A percentile compares a stretch with the other conserved stretches of the same genome.
phyloP scores from a whole-genome alignment of 129 eudicot genomes.

The Artemisia tridentata region DNA sequence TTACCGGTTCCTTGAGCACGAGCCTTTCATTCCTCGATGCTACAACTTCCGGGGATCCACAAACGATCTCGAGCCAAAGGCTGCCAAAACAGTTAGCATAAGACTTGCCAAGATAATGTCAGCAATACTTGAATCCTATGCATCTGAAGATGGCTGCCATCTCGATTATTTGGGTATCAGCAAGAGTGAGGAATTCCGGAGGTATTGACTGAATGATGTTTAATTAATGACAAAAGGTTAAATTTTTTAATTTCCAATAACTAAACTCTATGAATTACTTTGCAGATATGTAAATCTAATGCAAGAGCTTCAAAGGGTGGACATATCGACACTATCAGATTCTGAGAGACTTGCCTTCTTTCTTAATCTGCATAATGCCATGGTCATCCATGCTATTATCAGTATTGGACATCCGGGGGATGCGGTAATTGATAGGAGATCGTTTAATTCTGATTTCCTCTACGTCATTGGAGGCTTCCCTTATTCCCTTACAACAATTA shows the following conservation, averaged over 20 bases:
- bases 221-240: not conserved
- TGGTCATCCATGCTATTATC: slow-evolving; percentile 87
- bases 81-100: slow-evolving; percentile 49
- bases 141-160: slow-evolving; percentile 67
- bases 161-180: slow-evolving; percentile 80
- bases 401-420: slow-evolving; percentile 83
- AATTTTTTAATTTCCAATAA: not conserved
- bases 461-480: slow-evolving; percentile 79
- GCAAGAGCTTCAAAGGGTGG: slow-evolving; percentile 79
- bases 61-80: slow-evolving; percentile 74
- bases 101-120: slow-evolving; percentile 74
- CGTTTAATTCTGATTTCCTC: slow-evolving; percentile 69
- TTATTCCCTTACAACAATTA: slow-evolving; percentile 61
- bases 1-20: slow-evolving; percentile 92
- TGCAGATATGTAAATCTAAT: slow-evolving; percentile 75
- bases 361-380: slow-evolving; percentile 74
- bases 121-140: slow-evolving; percentile 87
- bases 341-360: slow-evolving; percentile 87
- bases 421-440: slow-evolving; percentile 59
- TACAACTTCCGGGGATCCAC: slow-evolving; percentile 76
- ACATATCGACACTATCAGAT: slow-evolving; percentile 51
- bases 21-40: slow-evolving; percentile 73
- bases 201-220: slow-evolving; percentile 36
- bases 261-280: not conserved
- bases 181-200: slow-evolving; percentile 94